Percentiles rank a stretch among this genome's conserved stretches.
Evolutionary conservation across 495 filamentous ascomycete genomes (phyloP).

Genomic region (Aspergillus coremiiformis): DNA sequence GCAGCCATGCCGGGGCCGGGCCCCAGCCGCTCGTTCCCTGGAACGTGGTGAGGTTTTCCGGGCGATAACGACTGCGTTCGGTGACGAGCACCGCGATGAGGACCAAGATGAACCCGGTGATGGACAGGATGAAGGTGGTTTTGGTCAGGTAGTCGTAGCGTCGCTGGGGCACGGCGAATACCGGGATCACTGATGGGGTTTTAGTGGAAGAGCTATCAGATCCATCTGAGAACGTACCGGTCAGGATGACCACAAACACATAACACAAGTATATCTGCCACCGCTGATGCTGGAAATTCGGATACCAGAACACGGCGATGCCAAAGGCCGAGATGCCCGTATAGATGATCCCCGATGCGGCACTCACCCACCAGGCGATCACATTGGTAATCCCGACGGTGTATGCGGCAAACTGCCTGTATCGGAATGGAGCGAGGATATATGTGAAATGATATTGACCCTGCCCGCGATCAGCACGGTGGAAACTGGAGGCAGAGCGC

Average conservation of each 20-base stretch:
- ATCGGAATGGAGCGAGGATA: constrained; percentile 20
- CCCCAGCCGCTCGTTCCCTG: constrained; percentile 19
- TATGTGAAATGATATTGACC: constrained; percentile 28
- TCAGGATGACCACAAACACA: constrained; percentile 11
- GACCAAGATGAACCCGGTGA: constrained; percentile 11
- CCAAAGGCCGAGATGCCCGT: constrained; percentile 17
- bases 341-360: constrained; percentile 14
- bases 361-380: constrained; percentile 23
- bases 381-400: constrained; percentile 22
- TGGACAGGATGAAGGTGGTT: constrained; percentile 14
- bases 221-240: not conserved
- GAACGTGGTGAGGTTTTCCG: constrained; percentile 13
- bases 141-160: constrained; percentile 14
- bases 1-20: constrained; percentile 15
- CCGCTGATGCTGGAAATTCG: constrained; percentile 13
- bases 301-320: constrained; percentile 17
- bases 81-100: constrained; percentile 13
- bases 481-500: not conserved
- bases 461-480: not conserved
- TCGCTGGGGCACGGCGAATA: constrained; percentile 11
- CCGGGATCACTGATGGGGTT: constrained; percentile 15
- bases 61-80: constrained; percentile 10
- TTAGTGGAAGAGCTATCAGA: not conserved
- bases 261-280: constrained; percentile 27
- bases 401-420: constrained; percentile 23